Conservation (phyloP, 192 early-diverging fungal genomes). For the Coemansia sp. region DNA sequence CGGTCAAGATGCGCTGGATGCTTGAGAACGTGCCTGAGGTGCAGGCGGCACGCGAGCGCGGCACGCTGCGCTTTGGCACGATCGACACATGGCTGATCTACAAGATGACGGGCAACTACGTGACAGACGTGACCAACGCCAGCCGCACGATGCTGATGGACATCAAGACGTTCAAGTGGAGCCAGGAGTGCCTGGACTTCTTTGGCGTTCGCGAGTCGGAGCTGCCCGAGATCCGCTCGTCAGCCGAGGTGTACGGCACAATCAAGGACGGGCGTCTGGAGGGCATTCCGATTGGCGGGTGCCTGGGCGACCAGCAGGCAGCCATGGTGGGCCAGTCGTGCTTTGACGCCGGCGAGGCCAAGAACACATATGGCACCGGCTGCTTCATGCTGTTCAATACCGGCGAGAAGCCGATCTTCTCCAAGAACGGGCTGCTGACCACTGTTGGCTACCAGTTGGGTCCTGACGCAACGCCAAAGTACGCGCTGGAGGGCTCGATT, state of each 20-base stretch:
- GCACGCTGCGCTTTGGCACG: slow-evolving; percentile 79
- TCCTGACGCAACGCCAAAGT: slow-evolving; percentile 63
- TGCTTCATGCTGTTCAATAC: slow-evolving; percentile 98
- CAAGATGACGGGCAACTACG: slow-evolving; percentile 86
- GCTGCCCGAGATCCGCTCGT: slow-evolving; percentile 81
- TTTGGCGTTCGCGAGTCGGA: slow-evolving; percentile 65
- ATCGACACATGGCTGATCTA: slow-evolving; percentile 95
- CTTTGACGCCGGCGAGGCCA: slow-evolving; percentile 80
- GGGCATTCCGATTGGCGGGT: slow-evolving; percentile 81
- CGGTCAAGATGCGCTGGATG: slow-evolving; percentile 90
- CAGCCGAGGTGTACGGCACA: slow-evolving; percentile 74
- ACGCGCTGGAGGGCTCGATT: slow-evolving; percentile 91
- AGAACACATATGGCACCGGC: slow-evolving; percentile 96
- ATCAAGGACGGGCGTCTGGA: slow-evolving; percentile 60
- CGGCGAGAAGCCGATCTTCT: slow-evolving; percentile 69
- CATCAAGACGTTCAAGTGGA: slow-evolving; percentile 78
- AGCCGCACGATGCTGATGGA: slow-evolving; percentile 95
- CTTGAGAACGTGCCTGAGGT: slow-evolving; percentile 77
- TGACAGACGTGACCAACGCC: slow-evolving; percentile 93
- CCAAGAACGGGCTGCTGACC: slow-evolving; percentile 81
- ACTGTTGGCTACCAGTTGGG: slow-evolving; percentile 90
- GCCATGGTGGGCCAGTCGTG: slow-evolving; percentile 95
- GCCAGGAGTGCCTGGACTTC: slow-evolving; percentile 70
- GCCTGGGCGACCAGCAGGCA: slow-evolving; percentile 93
- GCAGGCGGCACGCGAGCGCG: slow-evolving; percentile 69